These are phyloP conservation scores for Cercospora citrullina DNA, from an alignment of 2,329 filamentous ascomycete genomes.

Conservation along the genomic window DNA sequence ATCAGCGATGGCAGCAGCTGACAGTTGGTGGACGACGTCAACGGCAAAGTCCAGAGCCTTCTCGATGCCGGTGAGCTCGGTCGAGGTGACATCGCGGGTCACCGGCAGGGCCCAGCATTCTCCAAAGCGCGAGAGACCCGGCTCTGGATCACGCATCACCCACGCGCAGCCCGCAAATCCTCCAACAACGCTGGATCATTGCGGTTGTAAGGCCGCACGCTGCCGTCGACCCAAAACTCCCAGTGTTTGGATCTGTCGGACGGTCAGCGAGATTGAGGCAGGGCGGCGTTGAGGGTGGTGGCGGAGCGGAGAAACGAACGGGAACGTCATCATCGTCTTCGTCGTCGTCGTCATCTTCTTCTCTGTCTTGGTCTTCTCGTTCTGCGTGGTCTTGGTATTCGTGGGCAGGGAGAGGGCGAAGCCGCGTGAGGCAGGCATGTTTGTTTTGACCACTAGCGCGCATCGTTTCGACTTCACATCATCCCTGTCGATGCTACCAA, in stretches of 20 bases:
- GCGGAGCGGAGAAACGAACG: background rate
- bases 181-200: background rate
- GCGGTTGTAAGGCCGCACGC: background rate
- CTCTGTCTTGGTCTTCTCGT: background rate
- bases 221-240: background rate
- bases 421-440: background rate
- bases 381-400: background rate
- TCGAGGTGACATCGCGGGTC: background rate
- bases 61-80: background rate
- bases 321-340: background rate
- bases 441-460: slow-evolving; percentile 4
- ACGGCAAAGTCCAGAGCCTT: background rate
- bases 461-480: background rate
- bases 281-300: background rate
- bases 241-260: background rate
- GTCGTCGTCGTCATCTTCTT: background rate
- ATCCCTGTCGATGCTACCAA: background rate
- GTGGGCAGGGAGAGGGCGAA: background rate
- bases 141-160: background rate
- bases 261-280: background rate
- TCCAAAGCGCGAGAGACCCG: background rate
- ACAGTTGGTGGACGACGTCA: background rate
- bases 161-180: slow-evolving; percentile 1
- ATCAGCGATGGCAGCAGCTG: background rate
- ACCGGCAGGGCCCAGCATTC: slow-evolving; percentile 1